Conservation (phyloP, 345 rosid genomes). For the Camelina sativa region DNA sequence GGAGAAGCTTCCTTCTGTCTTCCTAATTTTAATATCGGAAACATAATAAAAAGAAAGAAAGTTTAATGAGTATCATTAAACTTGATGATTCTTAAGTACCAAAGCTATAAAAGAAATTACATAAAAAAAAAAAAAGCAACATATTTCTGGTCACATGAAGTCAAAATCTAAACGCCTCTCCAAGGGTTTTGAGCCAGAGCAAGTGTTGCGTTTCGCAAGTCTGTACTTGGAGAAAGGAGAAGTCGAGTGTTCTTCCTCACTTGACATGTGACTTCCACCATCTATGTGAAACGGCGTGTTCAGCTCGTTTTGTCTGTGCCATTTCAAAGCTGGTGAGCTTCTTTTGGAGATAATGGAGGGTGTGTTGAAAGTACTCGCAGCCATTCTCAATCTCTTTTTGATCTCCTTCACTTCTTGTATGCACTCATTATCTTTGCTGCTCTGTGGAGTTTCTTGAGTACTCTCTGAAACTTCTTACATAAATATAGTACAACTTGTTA, state of each 20-base stretch:
- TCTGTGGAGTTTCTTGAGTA: conserved; percentile 1
- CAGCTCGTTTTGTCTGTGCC: background rate
- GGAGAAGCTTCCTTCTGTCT: conserved; percentile 5
- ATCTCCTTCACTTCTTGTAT: conserved; percentile 3
- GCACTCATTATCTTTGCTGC: background rate
- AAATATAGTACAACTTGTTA: conserved; percentile 3
- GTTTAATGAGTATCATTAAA: conserved; percentile 3
- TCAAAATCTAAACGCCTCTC: conserved; percentile 34
- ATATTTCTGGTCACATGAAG: background rate
- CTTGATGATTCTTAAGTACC: background rate
- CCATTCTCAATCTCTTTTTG: conserved; percentile 9
- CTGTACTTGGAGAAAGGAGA: background rate
- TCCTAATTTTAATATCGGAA: background rate
- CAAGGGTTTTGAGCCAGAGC: background rate
- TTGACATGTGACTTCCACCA: background rate
- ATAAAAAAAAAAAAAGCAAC: background rate
- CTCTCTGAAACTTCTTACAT: background rate
- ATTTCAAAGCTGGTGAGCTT: conserved; percentile 17
- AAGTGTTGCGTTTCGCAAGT: background rate
- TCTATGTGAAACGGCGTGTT: background rate
- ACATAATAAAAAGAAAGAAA: background rate
- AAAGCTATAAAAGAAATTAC: background rate
- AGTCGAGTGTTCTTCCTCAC: background rate
- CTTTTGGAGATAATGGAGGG: conserved; percentile 28
- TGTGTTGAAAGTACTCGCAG: conserved; percentile 31